Conservation (phyloP, 2,329 filamentous ascomycete genomes). For the Colletotrichum tofieldiae region DNA sequence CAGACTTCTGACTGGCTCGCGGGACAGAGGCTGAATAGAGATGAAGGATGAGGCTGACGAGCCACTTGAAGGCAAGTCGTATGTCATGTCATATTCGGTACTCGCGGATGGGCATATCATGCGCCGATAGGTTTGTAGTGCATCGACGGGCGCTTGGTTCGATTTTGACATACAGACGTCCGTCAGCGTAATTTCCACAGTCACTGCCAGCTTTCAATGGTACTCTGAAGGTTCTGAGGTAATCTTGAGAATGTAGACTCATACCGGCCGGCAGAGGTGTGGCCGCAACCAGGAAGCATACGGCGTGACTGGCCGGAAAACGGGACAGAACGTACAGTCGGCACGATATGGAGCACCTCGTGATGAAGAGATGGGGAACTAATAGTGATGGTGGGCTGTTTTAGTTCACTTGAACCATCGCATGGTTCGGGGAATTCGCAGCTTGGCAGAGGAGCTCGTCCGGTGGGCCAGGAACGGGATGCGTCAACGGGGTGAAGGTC, state of each 20-base stretch:
- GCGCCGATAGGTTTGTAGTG: slow-evolving; percentile 16
- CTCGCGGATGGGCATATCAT: slow-evolving; percentile 1
- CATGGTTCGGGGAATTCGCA: background rate
- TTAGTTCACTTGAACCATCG: slow-evolving; percentile 14
- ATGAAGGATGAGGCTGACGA: slow-evolving; percentile 39
- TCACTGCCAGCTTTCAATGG: slow-evolving; percentile 19
- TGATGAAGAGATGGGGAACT: background rate
- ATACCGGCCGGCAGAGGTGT: slow-evolving; percentile 19
- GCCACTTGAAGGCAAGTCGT: slow-evolving; percentile 17
- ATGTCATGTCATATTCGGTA: slow-evolving; percentile 30
- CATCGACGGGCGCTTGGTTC: slow-evolving; percentile 28
- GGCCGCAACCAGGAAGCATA: slow-evolving; percentile 2
- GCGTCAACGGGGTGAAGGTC: background rate
- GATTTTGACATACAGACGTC: slow-evolving; percentile 23
- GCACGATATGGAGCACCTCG: slow-evolving; percentile 4
- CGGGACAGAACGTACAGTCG: background rate
- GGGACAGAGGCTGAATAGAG: slow-evolving; percentile 31
- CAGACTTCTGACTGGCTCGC: slow-evolving; percentile 16
- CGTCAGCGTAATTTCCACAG: slow-evolving; percentile 25
- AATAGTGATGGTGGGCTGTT: background rate
- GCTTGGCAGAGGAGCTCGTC: slow-evolving; percentile 8
- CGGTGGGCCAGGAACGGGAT: background rate
- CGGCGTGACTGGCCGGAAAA: slow-evolving; percentile 14
- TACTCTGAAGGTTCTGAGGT: slow-evolving; percentile 27
- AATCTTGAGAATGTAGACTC: slow-evolving; percentile 15